A percentile compares a stretch with the other conserved stretches of the same genome.
Evolutionary conservation across 2,329 filamentous ascomycete species (phyloP).

Genomic region (Fusarium xylarioides): DNA sequence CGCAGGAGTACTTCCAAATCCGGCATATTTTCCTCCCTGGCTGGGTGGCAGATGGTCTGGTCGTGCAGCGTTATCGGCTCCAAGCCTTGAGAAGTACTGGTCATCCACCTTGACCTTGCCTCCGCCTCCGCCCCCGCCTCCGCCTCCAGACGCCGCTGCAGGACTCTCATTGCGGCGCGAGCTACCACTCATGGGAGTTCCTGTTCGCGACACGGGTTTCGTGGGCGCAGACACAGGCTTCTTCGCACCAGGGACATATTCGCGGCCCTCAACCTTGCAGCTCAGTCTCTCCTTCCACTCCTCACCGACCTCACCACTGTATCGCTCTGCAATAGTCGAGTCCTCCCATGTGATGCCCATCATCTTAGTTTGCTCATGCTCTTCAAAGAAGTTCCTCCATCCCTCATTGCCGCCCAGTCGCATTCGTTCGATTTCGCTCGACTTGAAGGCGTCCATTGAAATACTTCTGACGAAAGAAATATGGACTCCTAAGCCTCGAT

Average conservation of each 20-base stretch:
- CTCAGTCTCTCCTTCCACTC: conserved; percentile 93
- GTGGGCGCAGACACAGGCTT: conserved; percentile 49
- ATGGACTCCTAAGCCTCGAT: conserved; percentile 94
- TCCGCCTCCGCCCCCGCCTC: background rate
- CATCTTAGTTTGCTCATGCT: conserved; percentile 72
- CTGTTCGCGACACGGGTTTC: conserved; percentile 50
- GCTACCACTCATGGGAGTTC: conserved; percentile 53
- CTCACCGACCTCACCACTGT: conserved; percentile 88
- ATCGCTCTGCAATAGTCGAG: conserved; percentile 88
- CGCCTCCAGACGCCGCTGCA: conserved; percentile 44
- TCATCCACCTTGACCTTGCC: conserved; percentile 76
- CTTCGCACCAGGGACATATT: conserved; percentile 81
- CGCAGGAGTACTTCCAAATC: conserved; percentile 83
- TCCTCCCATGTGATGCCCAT: conserved; percentile 81
- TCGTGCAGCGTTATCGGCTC: conserved; percentile 81
- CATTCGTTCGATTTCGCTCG: conserved; percentile 92
- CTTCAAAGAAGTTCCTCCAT: conserved; percentile 89
- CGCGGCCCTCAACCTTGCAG: conserved; percentile 86
- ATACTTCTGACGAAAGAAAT: conserved; percentile 98
- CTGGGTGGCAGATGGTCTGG: conserved; percentile 80
- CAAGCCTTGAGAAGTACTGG: conserved; percentile 87
- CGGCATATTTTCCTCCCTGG: conserved; percentile 91
- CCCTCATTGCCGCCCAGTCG: conserved; percentile 87
- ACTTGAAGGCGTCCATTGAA: conserved; percentile 99
- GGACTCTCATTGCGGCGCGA: conserved; percentile 54